Conservation (phyloP, 495 filamentous ascomycete genomes). For the Aspergillus wentii region DNA sequence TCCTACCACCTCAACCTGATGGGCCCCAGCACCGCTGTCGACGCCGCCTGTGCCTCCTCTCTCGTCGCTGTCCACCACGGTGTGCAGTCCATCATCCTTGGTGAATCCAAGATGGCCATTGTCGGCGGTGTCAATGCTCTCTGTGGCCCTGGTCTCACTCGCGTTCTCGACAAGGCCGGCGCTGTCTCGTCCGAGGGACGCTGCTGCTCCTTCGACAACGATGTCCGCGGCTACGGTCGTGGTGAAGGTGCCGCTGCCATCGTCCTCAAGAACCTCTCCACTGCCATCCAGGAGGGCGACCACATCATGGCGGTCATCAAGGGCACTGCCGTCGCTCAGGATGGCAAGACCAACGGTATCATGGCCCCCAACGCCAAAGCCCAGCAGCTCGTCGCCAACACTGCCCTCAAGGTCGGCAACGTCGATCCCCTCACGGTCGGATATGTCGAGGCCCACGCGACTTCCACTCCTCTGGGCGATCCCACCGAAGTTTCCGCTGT, state of each 20-base stretch:
- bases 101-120: conserved; percentile 16
- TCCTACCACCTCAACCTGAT: conserved; percentile 25
- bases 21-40: conserved; percentile 24
- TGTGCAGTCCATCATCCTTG: conserved; percentile 3
- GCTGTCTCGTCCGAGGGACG: conserved; percentile 21
- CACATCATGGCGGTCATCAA: conserved; percentile 29
- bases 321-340: conserved; percentile 21
- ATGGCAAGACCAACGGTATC: conserved; percentile 32
- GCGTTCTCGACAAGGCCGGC: conserved; percentile 22
- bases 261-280: conserved; percentile 23
- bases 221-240: conserved; percentile 24
- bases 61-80: conserved; percentile 13
- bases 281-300: conserved; percentile 27
- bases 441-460: conserved; percentile 44
- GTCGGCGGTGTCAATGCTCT: conserved; percentile 20
- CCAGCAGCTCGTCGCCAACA: conserved; percentile 20
- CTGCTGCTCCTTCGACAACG: conserved; percentile 29
- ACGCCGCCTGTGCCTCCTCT: conserved; percentile 31
- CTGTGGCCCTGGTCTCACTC: conserved; percentile 15
- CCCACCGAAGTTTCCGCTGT: conserved; percentile 33
- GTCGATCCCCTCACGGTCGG: conserved; percentile 19
- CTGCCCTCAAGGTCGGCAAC: conserved; percentile 23
- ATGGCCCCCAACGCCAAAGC: conserved; percentile 29
- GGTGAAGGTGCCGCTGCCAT: conserved; percentile 31
- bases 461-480: conserved; percentile 38